Evolutionary conservation across 768 basidiomycete genomes (phyloP), one percentile per base, ranked within the genome.

Genomic region (Russula foetens): DNA sequence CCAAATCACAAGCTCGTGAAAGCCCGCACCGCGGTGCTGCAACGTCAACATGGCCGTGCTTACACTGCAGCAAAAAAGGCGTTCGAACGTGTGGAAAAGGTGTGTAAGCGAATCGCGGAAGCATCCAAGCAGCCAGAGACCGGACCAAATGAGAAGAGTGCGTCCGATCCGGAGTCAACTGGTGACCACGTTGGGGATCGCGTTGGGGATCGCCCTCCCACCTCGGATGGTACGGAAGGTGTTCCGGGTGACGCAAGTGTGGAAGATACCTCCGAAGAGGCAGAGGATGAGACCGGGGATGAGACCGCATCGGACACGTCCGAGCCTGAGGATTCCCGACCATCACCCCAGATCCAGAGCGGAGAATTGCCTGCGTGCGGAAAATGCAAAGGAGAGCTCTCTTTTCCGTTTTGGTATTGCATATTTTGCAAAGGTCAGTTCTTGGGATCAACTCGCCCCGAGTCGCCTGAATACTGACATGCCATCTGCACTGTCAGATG

Each of bases 351-450:
- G n/a, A n/a, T n/a, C n/a, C n/a, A 48, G 63, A 29, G 62, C 65
- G n/a, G 62, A 63, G 53, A 63, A 59, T 35, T 66, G 66, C 46
- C 67, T 59, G 1, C 57, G 60, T 33, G 72, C 68, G 6, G 64
- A 57, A 43, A 67, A 51, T 46, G 71, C 69, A 15, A 61, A 67
- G 38, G 59, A 64, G 29, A 31, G 24, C 38, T n/a, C 44, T 51
- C 43, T 17, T 38, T 58, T 48, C 56, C 56, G 15, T 50, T 26
- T 31, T 57, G 56, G 56, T 57, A 49, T 49, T 57, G 56, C 28
- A 26, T 49, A 35, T 9, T 21, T 23, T 57, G 56, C 38, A 19
- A 49, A 49, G 56, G 56, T 57, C 28, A 29, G 56, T 9, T 7
- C 38, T 21, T 21, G n/a, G n/a, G 31, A 9, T 9, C 33, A n/a